Percentiles rank a stretch among this genome's conserved stretches.
Evolutionary conservation across 441 rosid species (phyloP).

Genomic region (Bocquillonia castaneifolia): DNA sequence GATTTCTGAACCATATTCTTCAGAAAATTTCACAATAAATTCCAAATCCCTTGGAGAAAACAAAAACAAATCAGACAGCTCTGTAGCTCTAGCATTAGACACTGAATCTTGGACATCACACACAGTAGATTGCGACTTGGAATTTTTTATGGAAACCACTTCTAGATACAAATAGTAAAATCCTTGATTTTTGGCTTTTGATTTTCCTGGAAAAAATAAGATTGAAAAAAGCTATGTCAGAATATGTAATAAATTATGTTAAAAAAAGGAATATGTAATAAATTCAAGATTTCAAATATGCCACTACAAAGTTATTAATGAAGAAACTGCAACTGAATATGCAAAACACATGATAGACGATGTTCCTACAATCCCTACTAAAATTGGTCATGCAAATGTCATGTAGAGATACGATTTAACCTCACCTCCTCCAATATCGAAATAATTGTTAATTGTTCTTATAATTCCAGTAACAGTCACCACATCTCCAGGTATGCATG

Average conservation of each 20-base stretch:
- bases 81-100: constrained; percentile 45
- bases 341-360: background rate
- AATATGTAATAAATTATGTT: constrained; percentile 9
- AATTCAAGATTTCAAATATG: background rate
- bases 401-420: constrained; percentile 11
- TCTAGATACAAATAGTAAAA: constrained; percentile 85
- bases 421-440: constrained; percentile 97
- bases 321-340: background rate
- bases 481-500: constrained; percentile 97
- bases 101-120: constrained; percentile 54
- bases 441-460: constrained; percentile 77
- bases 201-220: constrained; percentile 60
- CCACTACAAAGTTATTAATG: background rate
- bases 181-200: constrained; percentile 83
- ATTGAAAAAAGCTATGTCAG: constrained; percentile 11
- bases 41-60: constrained; percentile 84
- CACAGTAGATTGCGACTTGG: constrained; percentile 64
- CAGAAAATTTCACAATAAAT: constrained; percentile 84
- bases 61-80: constrained; percentile 65
- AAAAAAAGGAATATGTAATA: constrained; percentile 15
- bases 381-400: constrained; percentile 3
- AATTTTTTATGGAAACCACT: constrained; percentile 75
- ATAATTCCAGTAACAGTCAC: constrained; percentile 93
- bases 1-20: constrained; percentile 78
- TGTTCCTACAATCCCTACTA: background rate